phyloP scores from a whole-genome alignment of 164 flowering plant species.

The Vitis cinerea region DNA sequence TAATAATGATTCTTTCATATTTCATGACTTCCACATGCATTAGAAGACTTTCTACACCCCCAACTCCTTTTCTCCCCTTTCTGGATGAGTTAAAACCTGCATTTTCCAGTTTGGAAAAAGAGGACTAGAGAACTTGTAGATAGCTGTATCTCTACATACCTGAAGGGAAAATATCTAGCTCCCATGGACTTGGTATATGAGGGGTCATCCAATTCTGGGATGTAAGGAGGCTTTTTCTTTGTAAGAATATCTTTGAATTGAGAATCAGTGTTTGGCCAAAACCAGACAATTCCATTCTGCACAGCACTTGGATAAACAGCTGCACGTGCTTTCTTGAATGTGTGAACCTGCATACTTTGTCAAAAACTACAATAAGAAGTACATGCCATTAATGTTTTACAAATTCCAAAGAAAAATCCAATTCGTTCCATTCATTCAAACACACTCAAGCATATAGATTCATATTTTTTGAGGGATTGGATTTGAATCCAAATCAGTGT shows the following conservation, averaged over 20 bases:
- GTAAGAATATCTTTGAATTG: conserved; percentile 51
- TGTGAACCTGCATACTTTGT: conserved; percentile 54
- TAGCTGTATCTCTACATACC: conserved; percentile 42
- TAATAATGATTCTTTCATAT: no score
- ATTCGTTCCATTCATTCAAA: no score
- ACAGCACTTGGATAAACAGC: conserved; percentile 59
- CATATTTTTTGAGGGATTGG: no score
- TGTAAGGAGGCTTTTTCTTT: conserved; percentile 64
- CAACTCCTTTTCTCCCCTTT: no score
- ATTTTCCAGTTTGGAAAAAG: background rate
- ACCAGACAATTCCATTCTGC: conserved; percentile 87
- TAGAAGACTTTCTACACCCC: no score
- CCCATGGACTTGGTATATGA: conserved; percentile 53
- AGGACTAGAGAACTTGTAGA: background rate
- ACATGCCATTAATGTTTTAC: no score
- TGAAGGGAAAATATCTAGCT: conserved; percentile 77
- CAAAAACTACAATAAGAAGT: no score
- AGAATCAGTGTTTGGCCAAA: conserved; percentile 86
- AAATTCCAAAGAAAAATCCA: no score
- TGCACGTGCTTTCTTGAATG: conserved; percentile 79
- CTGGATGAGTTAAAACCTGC: no score
- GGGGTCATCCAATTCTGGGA: conserved; percentile 87
- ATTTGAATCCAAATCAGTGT: background rate
- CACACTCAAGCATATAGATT: no score
- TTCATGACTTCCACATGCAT: no score